Evolutionary conservation across 352 stramenopile species (phyloP), one percentile per base, ranked within the genome.

Genomic region (Phytophthora idaei): DNA sequence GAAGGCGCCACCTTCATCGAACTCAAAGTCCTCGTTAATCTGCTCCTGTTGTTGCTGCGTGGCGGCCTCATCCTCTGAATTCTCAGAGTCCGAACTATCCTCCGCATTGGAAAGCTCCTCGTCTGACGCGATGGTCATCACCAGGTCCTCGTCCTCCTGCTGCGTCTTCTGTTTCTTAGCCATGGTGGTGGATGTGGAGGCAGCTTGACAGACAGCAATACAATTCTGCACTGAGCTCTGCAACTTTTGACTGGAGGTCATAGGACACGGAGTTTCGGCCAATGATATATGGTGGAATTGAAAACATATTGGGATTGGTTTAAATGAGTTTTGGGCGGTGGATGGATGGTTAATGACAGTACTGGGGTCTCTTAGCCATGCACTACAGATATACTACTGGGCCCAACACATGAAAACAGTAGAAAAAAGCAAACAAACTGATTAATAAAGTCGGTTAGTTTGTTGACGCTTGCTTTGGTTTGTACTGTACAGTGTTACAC

Each of bases 121-220:
- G 54, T 95, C 87, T 4, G 87, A 96, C 69, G 87, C 87, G 64
- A 96, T 94, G 57, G 89, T 96, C 87, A 95, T 94, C 69, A 96
- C 77, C 67, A 96, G 74, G 57, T 93, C 86, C 50, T 94, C 84
- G 36, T 74, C 52, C 47, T 69, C 59, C 42, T 55, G 53, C 39
- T 55, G 45, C 46, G 11, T n/a, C 44, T 54, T 49, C 34, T 54
- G 54, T 15, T 62, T 67, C 54, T 57, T 67, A 34, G 25, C 58
- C 67, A 78, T 76, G 25, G 27, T 61, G 29, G 41, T 31, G 10
- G 42, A 25, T 29, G 2, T 34, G 25, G 6, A 31, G 31, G 34
- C 27, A 17, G 25, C 32, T 45, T 48, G 49, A 39, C 61, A 57
- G n/a, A 61, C 61, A 74, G 57, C 67, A 37, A 67, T 62, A 41